Percentiles rank a stretch among this genome's conserved stretches.
Conservation (phyloP, 2,329 filamentous ascomycete genomes). For the Paramyrothecium roridum region DNA sequence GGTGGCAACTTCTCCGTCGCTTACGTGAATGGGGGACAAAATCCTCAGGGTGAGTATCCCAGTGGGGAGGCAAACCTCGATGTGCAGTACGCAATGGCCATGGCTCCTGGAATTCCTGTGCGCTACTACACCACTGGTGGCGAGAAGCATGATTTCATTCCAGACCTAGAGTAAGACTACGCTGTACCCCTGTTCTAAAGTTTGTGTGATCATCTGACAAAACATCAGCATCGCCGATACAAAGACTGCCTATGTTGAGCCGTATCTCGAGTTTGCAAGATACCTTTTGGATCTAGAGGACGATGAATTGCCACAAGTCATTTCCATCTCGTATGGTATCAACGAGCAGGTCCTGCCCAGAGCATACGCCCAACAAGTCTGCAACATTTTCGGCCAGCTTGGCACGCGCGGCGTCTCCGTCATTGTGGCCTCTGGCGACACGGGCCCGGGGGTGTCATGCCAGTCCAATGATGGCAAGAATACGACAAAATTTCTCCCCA, state of each 20-base stretch:
- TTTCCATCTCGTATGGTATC: slow-evolving; percentile 70
- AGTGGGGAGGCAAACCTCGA: slow-evolving; percentile 34
- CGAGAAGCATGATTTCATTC: slow-evolving; percentile 21
- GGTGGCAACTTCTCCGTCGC: slow-evolving; percentile 55
- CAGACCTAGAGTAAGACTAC: slow-evolving; percentile 29
- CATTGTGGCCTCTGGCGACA: slow-evolving; percentile 63
- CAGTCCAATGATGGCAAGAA: slow-evolving; percentile 32
- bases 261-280: slow-evolving; percentile 61
- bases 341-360: slow-evolving; percentile 62
- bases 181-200: not conserved
- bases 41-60: slow-evolving; percentile 37
- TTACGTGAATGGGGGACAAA: slow-evolving; percentile 54
- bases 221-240: slow-evolving; percentile 16
- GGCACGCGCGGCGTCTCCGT: slow-evolving; percentile 64
- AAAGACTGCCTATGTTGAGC: slow-evolving; percentile 52
- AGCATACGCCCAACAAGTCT: slow-evolving; percentile 49
- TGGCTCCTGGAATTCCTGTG: slow-evolving; percentile 30
- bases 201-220: not conserved
- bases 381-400: slow-evolving; percentile 61
- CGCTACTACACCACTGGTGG: slow-evolving; percentile 28
- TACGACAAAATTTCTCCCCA: slow-evolving; percentile 27
- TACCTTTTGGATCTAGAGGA: slow-evolving; percentile 55
- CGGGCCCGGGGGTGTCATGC: slow-evolving; percentile 31
- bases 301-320: slow-evolving; percentile 55
- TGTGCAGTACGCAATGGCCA: slow-evolving; percentile 29